Conservation (phyloP, 2,329 filamentous ascomycete species). For the Pyrenophora teres region DNA sequence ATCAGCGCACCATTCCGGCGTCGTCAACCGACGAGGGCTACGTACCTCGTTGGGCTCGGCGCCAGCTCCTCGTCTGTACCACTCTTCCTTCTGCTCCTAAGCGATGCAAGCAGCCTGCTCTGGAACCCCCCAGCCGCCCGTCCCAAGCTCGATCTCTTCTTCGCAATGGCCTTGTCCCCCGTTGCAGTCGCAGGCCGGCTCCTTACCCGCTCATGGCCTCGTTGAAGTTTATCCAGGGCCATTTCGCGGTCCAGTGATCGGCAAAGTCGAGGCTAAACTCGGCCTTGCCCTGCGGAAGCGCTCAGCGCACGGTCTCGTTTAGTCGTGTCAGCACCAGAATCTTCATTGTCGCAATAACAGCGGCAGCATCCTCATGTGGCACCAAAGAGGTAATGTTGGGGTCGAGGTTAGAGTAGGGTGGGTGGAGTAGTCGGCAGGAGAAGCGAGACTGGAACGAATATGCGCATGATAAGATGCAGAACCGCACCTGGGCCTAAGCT, state of each 20-base stretch:
- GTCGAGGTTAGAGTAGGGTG: neutral
- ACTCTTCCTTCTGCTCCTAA: constrained; percentile 35
- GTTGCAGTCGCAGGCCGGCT: constrained; percentile 19
- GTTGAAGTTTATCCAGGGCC: constrained; percentile 34
- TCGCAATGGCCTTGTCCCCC: constrained; percentile 24
- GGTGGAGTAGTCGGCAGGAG: constrained; percentile 9
- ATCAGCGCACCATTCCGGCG: constrained; percentile 1
- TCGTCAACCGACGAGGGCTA: neutral
- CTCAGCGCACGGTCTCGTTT: constrained; percentile 19
- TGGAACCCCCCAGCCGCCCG: constrained; percentile 41
- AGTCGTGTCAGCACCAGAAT: constrained; percentile 11
- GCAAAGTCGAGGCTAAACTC: constrained; percentile 7
- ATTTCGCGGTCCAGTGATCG: constrained; percentile 7
- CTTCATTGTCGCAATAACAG: constrained; percentile 15
- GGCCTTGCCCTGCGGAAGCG: constrained; percentile 9
- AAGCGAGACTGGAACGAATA: constrained; percentile 1
- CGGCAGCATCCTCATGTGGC: constrained; percentile 11
- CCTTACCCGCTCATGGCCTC: constrained; percentile 26
- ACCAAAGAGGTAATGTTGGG: constrained; percentile 1
- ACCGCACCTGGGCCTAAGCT: constrained; percentile 9
- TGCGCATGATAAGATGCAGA: constrained; percentile 11
- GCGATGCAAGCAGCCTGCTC: constrained; percentile 39
- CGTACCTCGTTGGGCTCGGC: constrained; percentile 32
- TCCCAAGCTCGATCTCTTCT: constrained; percentile 39
- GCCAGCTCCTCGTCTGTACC: constrained; percentile 23